Conservation (phyloP, 176 grass and related monocot species). For the Dactylis glomerata region DNA sequence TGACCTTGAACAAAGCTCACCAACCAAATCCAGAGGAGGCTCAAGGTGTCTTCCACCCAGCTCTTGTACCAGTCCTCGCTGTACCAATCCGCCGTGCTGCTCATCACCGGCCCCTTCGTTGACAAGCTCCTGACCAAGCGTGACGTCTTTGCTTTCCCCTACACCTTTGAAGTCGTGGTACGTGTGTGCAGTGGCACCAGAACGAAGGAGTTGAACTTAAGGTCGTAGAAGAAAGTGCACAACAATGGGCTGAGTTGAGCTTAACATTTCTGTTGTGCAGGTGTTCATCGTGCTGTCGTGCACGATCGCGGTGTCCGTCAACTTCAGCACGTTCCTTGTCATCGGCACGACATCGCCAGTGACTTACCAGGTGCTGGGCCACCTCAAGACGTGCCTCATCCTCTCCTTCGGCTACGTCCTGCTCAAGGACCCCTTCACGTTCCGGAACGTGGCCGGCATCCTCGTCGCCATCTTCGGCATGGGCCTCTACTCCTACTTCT, state of each 20-base stretch:
- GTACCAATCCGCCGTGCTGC: slow-evolving; percentile 79
- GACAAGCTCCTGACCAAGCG: slow-evolving; percentile 68
- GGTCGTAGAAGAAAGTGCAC: neutral
- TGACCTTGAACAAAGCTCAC: slow-evolving; percentile 67
- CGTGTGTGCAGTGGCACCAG: neutral
- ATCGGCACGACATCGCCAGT: slow-evolving; percentile 90
- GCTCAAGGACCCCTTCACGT: slow-evolving; percentile 70
- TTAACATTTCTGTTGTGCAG: slow-evolving; percentile 26
- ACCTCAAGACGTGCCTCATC: slow-evolving; percentile 93
- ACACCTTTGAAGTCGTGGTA: slow-evolving; percentile 73
- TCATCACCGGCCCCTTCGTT: slow-evolving; percentile 74
- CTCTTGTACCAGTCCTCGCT: slow-evolving; percentile 86
- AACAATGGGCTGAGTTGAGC: neutral
- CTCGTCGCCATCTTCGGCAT: slow-evolving; percentile 90
- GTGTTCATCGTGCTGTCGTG: slow-evolving; percentile 76
- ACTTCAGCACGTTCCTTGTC: slow-evolving; percentile 97
- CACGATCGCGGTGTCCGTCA: slow-evolving; percentile 73
- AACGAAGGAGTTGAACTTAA: neutral
- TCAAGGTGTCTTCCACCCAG: slow-evolving; percentile 90
- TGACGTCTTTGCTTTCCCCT: slow-evolving; percentile 65
- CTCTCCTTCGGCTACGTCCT: slow-evolving; percentile 78
- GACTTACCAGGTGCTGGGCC: slow-evolving; percentile 94
- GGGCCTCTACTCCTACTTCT: slow-evolving; percentile 82
- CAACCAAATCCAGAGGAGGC: slow-evolving; percentile 88
- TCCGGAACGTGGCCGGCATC: slow-evolving; percentile 73